Evolutionary conservation across 805 yeast species (phyloP), one percentile per base, ranked within the genome.

Genomic region (Wickerhamiella kazuoi): DNA sequence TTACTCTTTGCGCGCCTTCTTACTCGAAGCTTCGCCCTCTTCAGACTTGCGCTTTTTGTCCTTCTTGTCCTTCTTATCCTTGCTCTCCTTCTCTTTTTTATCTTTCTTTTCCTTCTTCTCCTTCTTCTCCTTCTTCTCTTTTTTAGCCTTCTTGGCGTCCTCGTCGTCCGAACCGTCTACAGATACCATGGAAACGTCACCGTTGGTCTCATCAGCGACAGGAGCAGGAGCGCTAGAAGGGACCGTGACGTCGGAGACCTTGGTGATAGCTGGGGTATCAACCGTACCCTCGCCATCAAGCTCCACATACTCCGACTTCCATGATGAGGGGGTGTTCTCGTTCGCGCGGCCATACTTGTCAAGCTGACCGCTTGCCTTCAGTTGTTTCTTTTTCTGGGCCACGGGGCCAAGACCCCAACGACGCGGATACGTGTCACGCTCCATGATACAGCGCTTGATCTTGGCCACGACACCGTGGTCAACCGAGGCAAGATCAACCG

Each of bases 391-490:
- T 78, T 84, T 84, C 64, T 81, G 83, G 44, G 98, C 97, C 59
- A 86, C 82, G 53, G 98, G 98, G 53, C 98, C 98, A 53, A 90
- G 68, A 46, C 98, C 98, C 98, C 98, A 90, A 72, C 96, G 79
- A 72, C 98, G 80, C 65, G 98, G 98, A 64, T 90, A 90, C 38
- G 94, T 74, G 62, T 90, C 98, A 69, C 98, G 79, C 69, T 90
- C 98, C 98, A 90, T 90, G 54, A 90, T 90, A 69, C 97, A 87
- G 69, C 98, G 81, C 73, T 90, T 90, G 56, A 90, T 94, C 69
- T 82, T 84, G 50, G 98, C 95, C 55, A 87, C 98, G 44, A 86
- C 84, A 55, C 98, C 98, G 60, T 90, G 98, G 63, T 90, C 98
- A 65, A 97, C 87, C 24, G 90, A 66, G 45, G 95, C 86, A 53